These are phyloP conservation scores for Lizanozyma gosingica DNA, from an alignment of 1,139 yeast genomes.

Conservation along the genomic window DNA sequence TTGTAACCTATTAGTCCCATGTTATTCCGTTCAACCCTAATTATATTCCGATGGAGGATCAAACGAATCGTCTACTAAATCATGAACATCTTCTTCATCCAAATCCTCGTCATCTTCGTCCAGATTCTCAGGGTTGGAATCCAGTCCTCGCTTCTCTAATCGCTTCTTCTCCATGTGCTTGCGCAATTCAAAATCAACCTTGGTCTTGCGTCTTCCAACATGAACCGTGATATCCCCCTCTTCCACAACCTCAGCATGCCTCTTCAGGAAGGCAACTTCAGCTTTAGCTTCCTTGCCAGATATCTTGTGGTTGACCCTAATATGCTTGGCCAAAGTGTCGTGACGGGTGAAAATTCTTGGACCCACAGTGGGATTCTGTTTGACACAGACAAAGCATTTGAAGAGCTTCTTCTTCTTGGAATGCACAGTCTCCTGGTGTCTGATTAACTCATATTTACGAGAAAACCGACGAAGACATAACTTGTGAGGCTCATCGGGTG, in stretches of 20 bases:
- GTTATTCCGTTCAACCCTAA: too few species aligned
- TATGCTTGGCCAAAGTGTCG: constrained; percentile 91
- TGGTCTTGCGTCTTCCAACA: constrained; percentile 40
- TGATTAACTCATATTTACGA: constrained; percentile 84
- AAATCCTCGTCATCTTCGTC: background rate
- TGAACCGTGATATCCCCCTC: constrained; percentile 40
- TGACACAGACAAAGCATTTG: constrained; percentile 80
- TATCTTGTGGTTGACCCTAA: constrained; percentile 77
- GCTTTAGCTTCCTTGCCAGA: constrained; percentile 59
- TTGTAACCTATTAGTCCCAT: too few species aligned
- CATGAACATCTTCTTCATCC: background rate
- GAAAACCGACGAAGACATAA: constrained; percentile 80
- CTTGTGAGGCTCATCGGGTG: constrained; percentile 44
- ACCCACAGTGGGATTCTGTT: constrained; percentile 34
- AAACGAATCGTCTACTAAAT: background rate
- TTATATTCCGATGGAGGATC: background rate
- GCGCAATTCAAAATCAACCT: constrained; percentile 39
- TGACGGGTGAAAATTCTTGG: constrained; percentile 82
- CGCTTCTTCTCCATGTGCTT: constrained; percentile 36
- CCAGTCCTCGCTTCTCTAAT: background rate
- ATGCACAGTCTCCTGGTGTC: constrained; percentile 96
- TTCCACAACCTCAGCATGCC: constrained; percentile 39
- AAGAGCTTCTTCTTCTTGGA: constrained; percentile 79
- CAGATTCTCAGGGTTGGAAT: background rate
- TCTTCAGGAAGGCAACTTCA: constrained; percentile 40